phyloP scores from a whole-genome alignment of 345 rosid species.

The Gossypioides kirkii region DNA sequence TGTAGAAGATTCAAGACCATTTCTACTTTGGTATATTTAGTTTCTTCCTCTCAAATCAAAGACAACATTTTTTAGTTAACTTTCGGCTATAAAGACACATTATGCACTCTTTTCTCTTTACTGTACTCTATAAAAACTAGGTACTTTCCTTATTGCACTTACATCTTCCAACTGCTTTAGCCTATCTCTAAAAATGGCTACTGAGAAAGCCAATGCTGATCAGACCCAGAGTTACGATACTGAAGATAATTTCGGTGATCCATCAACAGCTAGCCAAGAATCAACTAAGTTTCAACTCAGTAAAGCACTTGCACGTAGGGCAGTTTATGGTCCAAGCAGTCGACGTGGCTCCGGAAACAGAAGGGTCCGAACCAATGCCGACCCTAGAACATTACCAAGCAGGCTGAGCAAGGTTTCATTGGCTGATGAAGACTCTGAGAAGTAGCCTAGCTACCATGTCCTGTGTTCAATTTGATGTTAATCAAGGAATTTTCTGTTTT shows the following conservation, averaged over 20 bases:
- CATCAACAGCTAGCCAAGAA: conserved; percentile 6
- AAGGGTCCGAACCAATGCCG: conserved; percentile 26
- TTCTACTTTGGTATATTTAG: conserved; percentile 13
- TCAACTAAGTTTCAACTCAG: conserved; percentile 23
- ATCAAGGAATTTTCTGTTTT: too few relatives aligned
- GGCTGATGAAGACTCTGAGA: conserved; percentile 33
- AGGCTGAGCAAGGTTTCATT: conserved; percentile 41
- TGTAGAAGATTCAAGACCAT: not conserved
- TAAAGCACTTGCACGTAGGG: conserved; percentile 48
- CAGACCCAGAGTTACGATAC: conserved; percentile 3
- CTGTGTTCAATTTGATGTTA: too few relatives aligned
- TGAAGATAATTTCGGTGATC: conserved; percentile 4
- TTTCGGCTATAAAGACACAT: conserved; percentile 23
- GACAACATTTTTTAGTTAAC: conserved; percentile 9
- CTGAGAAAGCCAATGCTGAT: conserved; percentile 28
- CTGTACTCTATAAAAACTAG: too few relatives aligned
- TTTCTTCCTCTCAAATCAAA: conserved; percentile 29
- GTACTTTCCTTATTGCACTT: not conserved
- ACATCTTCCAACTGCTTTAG: not conserved
- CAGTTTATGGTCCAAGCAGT: conserved; percentile 32
- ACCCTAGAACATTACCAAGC: conserved; percentile 26
- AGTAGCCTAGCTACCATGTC: conserved; percentile 4
- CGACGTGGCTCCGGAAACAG: conserved; percentile 26
- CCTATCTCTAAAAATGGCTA: conserved; percentile 24
- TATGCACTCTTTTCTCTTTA: too few relatives aligned